Conservation (phyloP, 257 asterid genomes). For the Ehretia macrophylla region DNA sequence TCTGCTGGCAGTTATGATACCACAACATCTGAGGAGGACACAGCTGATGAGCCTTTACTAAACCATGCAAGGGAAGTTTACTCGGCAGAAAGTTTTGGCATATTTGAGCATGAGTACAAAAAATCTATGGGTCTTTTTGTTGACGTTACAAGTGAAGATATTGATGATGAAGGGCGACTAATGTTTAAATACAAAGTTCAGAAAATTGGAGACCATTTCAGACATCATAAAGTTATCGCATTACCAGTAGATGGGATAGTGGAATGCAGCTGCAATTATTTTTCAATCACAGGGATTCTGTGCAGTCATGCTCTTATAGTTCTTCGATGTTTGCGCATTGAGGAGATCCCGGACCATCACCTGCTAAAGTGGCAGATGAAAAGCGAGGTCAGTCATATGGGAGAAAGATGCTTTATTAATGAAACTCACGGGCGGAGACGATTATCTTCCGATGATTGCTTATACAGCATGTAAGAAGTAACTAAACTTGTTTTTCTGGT, state of each 20-base stretch:
- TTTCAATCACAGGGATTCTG: slow-evolving; percentile 8
- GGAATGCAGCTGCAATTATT: slow-evolving; percentile 15
- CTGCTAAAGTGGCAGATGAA: slow-evolving; percentile 16
- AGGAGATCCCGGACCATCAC: slow-evolving; percentile 18
- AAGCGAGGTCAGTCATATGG: too few species aligned
- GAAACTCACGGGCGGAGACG: not conserved
- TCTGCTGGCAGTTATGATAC: too few species aligned
- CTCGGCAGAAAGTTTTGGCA: slow-evolving; percentile 2
- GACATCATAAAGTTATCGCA: slow-evolving; percentile 6
- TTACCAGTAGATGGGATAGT: not conserved
- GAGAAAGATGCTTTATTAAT: not conserved
- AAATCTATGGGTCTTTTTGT: not conserved
- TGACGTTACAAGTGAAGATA: not conserved
- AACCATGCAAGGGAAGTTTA: slow-evolving; percentile 12
- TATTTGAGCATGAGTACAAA: slow-evolving; percentile 15
- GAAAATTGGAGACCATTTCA: not conserved
- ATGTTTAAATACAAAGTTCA: slow-evolving; percentile 2
- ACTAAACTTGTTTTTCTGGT: not conserved
- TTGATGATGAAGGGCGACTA: not conserved
- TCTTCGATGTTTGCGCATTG: slow-evolving; percentile 1
- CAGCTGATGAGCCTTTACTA: slow-evolving; percentile 5
- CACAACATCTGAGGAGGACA: slow-evolving; percentile 2
- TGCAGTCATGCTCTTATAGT: slow-evolving; percentile 14
- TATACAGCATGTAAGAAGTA: slow-evolving; percentile 10
- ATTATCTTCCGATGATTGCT: slow-evolving; percentile 8